These are phyloP conservation scores for Ophiognomonia clavigignenti-juglandacearum DNA, from an alignment of 2,329 filamentous ascomycete species.

Conservation along the genomic window DNA sequence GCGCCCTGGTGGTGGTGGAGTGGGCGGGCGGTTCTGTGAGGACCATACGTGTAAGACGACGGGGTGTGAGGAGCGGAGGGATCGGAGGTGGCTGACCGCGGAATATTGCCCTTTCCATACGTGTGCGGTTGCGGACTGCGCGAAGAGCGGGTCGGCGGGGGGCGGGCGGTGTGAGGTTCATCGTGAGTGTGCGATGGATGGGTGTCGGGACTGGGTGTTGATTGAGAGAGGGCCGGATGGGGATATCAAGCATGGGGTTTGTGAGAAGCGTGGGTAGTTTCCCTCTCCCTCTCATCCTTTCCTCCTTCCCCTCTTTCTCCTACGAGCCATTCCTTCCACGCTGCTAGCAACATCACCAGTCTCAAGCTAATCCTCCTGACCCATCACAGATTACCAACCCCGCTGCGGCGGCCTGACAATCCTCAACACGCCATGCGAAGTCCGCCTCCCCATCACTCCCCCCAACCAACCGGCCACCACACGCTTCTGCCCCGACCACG, in stretches of 20 bases:
- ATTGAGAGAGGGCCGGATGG: conserved; percentile 9
- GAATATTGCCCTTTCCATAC: conserved; percentile 10
- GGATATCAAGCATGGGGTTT: background rate
- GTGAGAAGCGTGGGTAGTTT: conserved; percentile 5
- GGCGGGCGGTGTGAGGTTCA: conserved; percentile 8
- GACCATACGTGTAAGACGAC: conserved; percentile 7
- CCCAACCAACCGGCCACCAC: no score
- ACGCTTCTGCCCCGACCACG: no score
- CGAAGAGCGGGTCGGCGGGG: background rate
- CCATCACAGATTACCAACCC: conserved; percentile 9
- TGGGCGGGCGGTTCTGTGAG: conserved; percentile 6
- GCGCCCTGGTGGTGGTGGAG: background rate
- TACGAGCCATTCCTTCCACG: background rate
- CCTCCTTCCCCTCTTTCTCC: background rate
- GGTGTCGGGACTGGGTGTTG: conserved; percentile 8
- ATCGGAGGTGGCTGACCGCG: background rate
- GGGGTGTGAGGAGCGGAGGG: conserved; percentile 10
- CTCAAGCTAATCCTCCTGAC: background rate
- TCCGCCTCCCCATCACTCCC: background rate
- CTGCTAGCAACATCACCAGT: no score
- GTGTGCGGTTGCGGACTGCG: conserved; percentile 8
- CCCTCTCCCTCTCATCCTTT: background rate
- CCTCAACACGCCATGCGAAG: conserved; percentile 7
- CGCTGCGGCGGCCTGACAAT: conserved; percentile 5
- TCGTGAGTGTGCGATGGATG: background rate